These are phyloP conservation scores for Hansenula lynferdii DNA, from an alignment of 1,139 yeast genomes.

Conservation along the genomic window DNA sequence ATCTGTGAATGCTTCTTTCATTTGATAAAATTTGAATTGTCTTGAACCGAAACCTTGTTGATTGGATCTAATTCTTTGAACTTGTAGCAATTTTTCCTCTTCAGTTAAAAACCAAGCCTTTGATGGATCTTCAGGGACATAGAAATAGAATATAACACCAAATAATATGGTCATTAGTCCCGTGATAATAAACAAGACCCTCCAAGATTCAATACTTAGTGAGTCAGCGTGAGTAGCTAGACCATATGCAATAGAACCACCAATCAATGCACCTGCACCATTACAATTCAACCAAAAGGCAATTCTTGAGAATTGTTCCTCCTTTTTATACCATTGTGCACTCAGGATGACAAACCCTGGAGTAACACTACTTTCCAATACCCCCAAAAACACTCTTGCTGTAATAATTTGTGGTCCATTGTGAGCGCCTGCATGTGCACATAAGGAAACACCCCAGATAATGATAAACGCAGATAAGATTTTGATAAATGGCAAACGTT, in stretches of 20 bases:
- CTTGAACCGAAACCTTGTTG: conserved; percentile 51
- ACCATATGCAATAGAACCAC: conserved; percentile 36
- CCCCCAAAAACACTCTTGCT: conserved; percentile 42
- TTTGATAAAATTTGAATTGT: conserved; percentile 47
- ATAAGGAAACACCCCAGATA: conserved; percentile 43
- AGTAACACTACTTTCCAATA: conserved; percentile 41
- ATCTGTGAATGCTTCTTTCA: conserved; percentile 37
- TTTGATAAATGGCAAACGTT: conserved; percentile 41
- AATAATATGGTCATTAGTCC: conserved; percentile 41
- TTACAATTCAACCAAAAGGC: conserved; percentile 46
- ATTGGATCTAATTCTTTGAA: conserved; percentile 41
- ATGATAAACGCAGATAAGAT: conserved; percentile 32
- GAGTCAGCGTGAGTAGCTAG: conserved; percentile 26
- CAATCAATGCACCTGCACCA: conserved; percentile 40
- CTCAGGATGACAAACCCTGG: conserved; percentile 52
- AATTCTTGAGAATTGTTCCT: conserved; percentile 46
- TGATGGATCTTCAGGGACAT: conserved; percentile 45
- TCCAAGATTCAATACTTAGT: conserved; percentile 41
- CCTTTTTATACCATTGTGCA: conserved; percentile 47
- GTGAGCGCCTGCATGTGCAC: conserved; percentile 36
- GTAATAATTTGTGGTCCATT: conserved; percentile 35
- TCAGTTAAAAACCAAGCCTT: conserved; percentile 44
- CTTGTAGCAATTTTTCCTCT: conserved; percentile 43
- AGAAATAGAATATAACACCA: conserved; percentile 37
- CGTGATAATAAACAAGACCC: conserved; percentile 38